A percentile compares a stretch with the other conserved stretches of the same genome.
These are phyloP conservation scores for Mycosphaerella sp. DNA, from an alignment of 2,329 filamentous ascomycete species.

Conservation along the genomic window DNA sequence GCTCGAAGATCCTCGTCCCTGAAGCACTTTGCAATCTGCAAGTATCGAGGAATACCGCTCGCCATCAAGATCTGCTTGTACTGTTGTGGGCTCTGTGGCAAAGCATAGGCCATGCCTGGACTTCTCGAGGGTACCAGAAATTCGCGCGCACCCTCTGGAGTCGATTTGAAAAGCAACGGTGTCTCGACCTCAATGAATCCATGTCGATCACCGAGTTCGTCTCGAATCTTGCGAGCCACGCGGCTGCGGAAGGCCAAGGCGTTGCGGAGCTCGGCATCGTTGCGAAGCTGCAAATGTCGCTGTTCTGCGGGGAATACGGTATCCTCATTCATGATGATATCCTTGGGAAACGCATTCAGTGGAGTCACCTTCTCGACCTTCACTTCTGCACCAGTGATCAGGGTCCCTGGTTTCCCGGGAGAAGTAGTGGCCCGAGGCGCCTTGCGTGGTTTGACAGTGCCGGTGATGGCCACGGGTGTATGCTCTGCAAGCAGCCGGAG, in stretches of 20 bases:
- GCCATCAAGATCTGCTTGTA: conserved; percentile 99
- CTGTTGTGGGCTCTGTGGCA: conserved; percentile 95
- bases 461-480: conserved; percentile 51
- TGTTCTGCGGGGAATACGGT: conserved; percentile 67
- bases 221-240: conserved; percentile 49
- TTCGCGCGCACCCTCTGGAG: conserved; percentile 88
- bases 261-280: conserved; percentile 58
- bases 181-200: conserved; percentile 80
- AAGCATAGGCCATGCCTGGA: conserved; percentile 71
- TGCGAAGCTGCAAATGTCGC: conserved; percentile 79
- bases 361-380: conserved; percentile 55
- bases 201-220: conserved; percentile 47
- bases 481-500: conserved; percentile 31
- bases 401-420: neutral
- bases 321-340: conserved; percentile 69
- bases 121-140: conserved; percentile 85
- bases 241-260: conserved; percentile 65
- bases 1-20: conserved; percentile 89
- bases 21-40: conserved; percentile 91
- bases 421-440: conserved; percentile 27
- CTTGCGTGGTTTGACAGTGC: conserved; percentile 42
- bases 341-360: conserved; percentile 66
- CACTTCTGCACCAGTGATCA: conserved; percentile 35
- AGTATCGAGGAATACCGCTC: conserved; percentile 73
- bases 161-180: conserved; percentile 92